Conservation (phyloP, 2,329 filamentous ascomycete genomes). For the Sporothrix humicola region DNA sequence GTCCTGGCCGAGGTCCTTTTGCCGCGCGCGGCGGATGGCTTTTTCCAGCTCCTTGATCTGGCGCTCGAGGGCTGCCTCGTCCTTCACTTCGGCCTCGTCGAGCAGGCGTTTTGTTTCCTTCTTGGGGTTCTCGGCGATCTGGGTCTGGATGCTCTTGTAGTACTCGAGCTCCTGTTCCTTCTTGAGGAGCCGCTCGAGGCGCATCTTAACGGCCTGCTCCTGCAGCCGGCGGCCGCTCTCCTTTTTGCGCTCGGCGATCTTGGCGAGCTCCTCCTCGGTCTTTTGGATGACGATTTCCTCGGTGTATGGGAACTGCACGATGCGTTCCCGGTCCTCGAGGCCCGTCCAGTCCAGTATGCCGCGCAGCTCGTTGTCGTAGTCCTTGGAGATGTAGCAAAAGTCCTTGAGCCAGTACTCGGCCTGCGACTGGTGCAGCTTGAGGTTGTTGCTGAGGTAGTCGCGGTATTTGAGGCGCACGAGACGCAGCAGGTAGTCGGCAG, state of each 20-base stretch:
- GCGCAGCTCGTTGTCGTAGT: constrained; percentile 80
- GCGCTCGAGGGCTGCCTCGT: constrained; percentile 84
- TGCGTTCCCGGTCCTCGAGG: constrained; percentile 83
- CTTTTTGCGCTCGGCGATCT: constrained; percentile 90
- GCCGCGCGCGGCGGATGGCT: constrained; percentile 84
- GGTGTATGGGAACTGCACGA: constrained; percentile 91
- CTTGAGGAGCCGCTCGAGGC: constrained; percentile 89
- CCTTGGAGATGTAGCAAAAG: constrained; percentile 85
- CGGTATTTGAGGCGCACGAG: constrained; percentile 85
- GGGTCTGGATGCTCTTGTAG: constrained; percentile 80
- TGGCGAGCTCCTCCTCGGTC: constrained; percentile 88
- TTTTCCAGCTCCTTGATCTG: constrained; percentile 88
- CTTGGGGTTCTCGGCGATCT: constrained; percentile 78
- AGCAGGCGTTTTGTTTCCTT: constrained; percentile 87
- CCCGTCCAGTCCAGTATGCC: constrained; percentile 88
- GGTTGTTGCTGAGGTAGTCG: constrained; percentile 72
- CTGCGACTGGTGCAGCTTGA: constrained; percentile 84
- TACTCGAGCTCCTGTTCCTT: constrained; percentile 97
- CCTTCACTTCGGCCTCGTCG: constrained; percentile 89
- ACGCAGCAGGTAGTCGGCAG: constrained; percentile 88
- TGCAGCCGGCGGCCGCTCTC: constrained; percentile 90
- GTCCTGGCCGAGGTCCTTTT: constrained; percentile 83
- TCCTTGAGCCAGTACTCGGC: constrained; percentile 85
- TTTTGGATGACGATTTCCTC: constrained; percentile 91
- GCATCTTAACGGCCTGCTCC: constrained; percentile 96